These are phyloP conservation scores for Hansenula anomala DNA, from an alignment of 1,139 yeast species.

Conservation along the genomic window DNA sequence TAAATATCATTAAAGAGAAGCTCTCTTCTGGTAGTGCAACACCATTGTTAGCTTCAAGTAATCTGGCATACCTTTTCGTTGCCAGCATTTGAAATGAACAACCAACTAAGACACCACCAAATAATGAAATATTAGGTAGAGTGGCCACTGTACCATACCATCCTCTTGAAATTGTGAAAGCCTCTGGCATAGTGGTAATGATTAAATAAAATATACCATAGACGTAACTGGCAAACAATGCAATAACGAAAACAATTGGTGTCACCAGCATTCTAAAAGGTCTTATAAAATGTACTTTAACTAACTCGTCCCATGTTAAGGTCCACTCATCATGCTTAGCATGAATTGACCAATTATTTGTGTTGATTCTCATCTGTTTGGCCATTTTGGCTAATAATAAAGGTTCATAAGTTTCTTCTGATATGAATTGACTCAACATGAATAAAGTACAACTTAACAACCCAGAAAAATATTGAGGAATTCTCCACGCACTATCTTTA, in stretches of 20 bases:
- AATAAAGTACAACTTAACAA: slow-evolving; percentile 1
- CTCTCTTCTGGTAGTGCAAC: slow-evolving; percentile 51
- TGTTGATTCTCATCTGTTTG: slow-evolving; percentile 27
- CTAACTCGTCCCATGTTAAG: slow-evolving; percentile 32
- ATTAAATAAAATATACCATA: slow-evolving; percentile 40
- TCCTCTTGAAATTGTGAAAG: slow-evolving; percentile 28
- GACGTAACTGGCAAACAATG: slow-evolving; percentile 39
- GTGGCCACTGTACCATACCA: slow-evolving; percentile 42
- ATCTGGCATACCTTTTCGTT: slow-evolving; percentile 26
- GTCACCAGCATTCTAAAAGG: slow-evolving; percentile 41
- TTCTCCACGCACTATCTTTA: slow-evolving; percentile 43
- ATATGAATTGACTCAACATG: slow-evolving; percentile 4
- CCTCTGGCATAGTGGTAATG: slow-evolving; percentile 33
- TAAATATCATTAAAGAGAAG: slow-evolving; percentile 40
- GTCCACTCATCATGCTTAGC: slow-evolving; percentile 40
- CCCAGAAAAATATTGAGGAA: slow-evolving; percentile 38
- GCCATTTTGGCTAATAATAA: slow-evolving; percentile 33
- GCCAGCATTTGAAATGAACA: slow-evolving; percentile 34
- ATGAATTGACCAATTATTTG: slow-evolving; percentile 31
- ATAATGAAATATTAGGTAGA: slow-evolving; percentile 51
- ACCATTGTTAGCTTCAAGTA: slow-evolving; percentile 28
- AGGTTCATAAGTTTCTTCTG: slow-evolving; percentile 34
- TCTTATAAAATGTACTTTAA: slow-evolving; percentile 33
- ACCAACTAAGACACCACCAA: slow-evolving; percentile 54
- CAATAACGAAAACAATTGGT: slow-evolving; percentile 38